Conservation (phyloP, 805 yeast species). For the Lipomyces lipofer region DNA sequence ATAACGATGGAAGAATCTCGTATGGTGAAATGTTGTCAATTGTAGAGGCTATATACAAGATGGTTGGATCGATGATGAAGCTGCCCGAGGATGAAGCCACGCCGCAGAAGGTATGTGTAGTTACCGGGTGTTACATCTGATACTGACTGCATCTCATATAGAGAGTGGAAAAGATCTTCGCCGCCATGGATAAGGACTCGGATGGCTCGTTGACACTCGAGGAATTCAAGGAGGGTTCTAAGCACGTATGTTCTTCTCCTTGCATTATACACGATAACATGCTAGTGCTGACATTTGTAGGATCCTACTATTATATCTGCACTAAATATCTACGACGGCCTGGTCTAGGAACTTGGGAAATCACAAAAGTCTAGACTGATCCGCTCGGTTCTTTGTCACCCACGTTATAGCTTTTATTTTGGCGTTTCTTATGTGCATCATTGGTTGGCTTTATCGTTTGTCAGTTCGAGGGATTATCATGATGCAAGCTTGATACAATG, state of each 20-base stretch:
- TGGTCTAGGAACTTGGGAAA: too few relatives aligned
- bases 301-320: slow-evolving; percentile 34
- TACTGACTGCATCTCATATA: neutral
- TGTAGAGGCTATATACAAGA: slow-evolving; percentile 80
- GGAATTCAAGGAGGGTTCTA: slow-evolving; percentile 81
- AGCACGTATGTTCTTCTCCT: slow-evolving; percentile 46
- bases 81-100: slow-evolving; percentile 87
- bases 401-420: too few relatives aligned
- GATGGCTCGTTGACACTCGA: slow-evolving; percentile 72
- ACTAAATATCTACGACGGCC: slow-evolving; percentile 30
- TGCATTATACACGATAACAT: neutral
- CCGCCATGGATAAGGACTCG: slow-evolving; percentile 65
- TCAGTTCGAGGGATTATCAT: too few relatives aligned
- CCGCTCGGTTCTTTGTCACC: too few relatives aligned
- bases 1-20: slow-evolving; percentile 71
- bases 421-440: too few relatives aligned
- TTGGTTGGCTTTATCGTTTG: too few relatives aligned
- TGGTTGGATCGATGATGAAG: slow-evolving; percentile 94
- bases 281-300: neutral
- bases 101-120: slow-evolving; percentile 59
- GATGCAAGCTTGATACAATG: too few relatives aligned
- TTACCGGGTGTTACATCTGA: neutral
- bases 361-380: too few relatives aligned
- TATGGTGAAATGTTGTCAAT: slow-evolving; percentile 79
- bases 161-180: slow-evolving; percentile 79